Conservation (phyloP, 225 moss, liverwort and hornwort species). For the Pseudisothecium myosuroides region DNA sequence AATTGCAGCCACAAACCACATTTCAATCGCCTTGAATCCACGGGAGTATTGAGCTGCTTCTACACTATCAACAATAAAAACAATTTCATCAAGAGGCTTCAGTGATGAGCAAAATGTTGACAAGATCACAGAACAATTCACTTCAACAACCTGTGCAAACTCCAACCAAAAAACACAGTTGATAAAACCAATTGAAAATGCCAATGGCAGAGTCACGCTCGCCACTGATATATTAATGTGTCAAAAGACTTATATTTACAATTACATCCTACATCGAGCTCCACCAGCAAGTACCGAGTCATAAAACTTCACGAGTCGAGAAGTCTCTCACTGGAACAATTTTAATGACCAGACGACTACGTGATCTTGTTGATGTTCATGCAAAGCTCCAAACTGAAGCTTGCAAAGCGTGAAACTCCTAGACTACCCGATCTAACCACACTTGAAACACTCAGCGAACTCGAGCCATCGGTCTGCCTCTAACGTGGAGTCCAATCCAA, state of each 20-base stretch:
- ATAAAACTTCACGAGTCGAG: not conserved
- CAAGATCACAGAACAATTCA: not conserved
- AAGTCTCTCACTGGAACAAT: not conserved
- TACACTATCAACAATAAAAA: not conserved
- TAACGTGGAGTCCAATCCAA: not conserved
- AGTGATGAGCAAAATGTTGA: not conserved
- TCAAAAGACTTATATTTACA: not conserved
- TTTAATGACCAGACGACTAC: not conserved
- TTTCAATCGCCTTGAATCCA: not conserved
- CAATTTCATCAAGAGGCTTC: not conserved
- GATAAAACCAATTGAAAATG: not conserved
- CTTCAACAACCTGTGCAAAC: not conserved
- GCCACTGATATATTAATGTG: not conserved
- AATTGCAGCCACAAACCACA: not conserved
- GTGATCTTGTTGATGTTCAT: not conserved
- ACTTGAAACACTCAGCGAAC: slow-evolving; percentile 12
- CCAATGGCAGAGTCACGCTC: not conserved
- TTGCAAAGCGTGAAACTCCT: not conserved
- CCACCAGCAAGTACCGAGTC: not conserved
- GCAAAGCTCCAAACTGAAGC: not conserved
- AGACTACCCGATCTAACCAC: not conserved
- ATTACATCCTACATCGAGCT: not conserved
- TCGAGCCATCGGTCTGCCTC: slow-evolving; percentile 18
- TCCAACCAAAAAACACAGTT: not conserved
- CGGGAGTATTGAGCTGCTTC: not conserved